These are phyloP conservation scores for Termitomyces sp. DNA, from an alignment of 768 basidiomycete genomes.

Conservation along the genomic window DNA sequence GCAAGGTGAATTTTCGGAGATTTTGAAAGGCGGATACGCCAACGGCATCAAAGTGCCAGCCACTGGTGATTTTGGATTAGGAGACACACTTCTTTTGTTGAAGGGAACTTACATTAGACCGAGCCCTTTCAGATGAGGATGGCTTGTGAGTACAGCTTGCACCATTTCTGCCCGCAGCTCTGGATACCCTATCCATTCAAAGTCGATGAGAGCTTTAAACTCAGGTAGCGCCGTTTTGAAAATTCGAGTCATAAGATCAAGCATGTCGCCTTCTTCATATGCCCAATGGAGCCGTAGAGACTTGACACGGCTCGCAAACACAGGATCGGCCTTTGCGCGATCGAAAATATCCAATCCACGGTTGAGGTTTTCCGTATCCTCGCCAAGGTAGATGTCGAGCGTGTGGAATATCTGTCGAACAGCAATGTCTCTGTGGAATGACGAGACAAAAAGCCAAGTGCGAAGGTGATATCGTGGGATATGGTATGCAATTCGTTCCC, in stretches of 20 bases:
- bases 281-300: constrained; percentile 65
- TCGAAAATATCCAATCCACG: constrained; percentile 67
- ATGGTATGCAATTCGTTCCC: constrained; percentile 61
- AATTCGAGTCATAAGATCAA: constrained; percentile 46
- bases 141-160: constrained; percentile 48
- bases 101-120: constrained; percentile 48
- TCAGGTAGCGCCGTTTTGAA: constrained; percentile 62
- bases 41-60: constrained; percentile 73
- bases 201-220: constrained; percentile 56
- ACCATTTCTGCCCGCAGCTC: constrained; percentile 69
- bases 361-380: constrained; percentile 57
- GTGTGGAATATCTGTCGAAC: constrained; percentile 64
- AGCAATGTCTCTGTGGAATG: constrained; percentile 64
- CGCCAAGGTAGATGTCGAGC: constrained; percentile 64
- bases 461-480: constrained; percentile 66
- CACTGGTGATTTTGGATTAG: constrained; percentile 29
- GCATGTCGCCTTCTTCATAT: constrained; percentile 65
- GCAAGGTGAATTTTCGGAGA: constrained; percentile 61
- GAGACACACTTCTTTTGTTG: background rate
- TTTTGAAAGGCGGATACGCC: constrained; percentile 61
- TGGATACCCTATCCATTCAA: constrained; percentile 79
- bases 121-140: constrained; percentile 50
- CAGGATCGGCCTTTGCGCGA: constrained; percentile 56
- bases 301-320: constrained; percentile 58
- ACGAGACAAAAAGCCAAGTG: constrained; percentile 64